Base-by-base conservation (phyloP, 1,139 yeast genomes). In the Candida tunisiensis region DNA sequence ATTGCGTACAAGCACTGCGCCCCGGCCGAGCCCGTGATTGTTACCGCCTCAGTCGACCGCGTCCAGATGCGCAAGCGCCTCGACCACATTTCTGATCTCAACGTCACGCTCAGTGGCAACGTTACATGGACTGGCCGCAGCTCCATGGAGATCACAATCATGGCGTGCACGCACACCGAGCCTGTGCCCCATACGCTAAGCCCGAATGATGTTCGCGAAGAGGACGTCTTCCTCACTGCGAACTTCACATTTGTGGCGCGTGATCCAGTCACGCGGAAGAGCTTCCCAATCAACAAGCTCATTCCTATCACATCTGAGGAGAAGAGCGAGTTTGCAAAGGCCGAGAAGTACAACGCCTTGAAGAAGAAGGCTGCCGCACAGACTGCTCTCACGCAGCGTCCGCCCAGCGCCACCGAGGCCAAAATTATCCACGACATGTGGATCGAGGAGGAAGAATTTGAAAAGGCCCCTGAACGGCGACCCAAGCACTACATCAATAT, bases 191-290 rank as follows among this genome's bases (percentile, higher is more conserved):
- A 38, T 9, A 35, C 36, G 13, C 32, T 47, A 39, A 40, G 54
- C 35, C 56, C 60, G 36, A 41, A 49, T 30, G 55, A 57, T 41
- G 48, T 59, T 27, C 51, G 51, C 7, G 64, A 64, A 26, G 60
- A 57, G 30, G 69, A 66, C 33, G 64, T 67, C 20, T 77, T 83
- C 49, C 55, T 83, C 41, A 71, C 83, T 19, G 94, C 95, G 9
- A 79, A 79, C 45, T 85, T 85, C 60, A 85, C 96, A 0, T 83
- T 85, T 55, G 96, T 83, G 21, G 95, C 95, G 11, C 67, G 95
- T 49, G 79, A 85, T 49, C 95, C 95, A 8, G 67, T 69, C 29
- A 82, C 94, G 15, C 91, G 79, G 50, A 74, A 68, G 47, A 73
- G 93, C 2, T 78, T 80, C 56, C 80, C 93, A 8, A 74, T 83